Percentiles rank a stretch among this genome's conserved stretches.
These are phyloP conservation scores for Cladosporium sp. DNA, from an alignment of 2,329 filamentous ascomycete species.

Conservation along the genomic window DNA sequence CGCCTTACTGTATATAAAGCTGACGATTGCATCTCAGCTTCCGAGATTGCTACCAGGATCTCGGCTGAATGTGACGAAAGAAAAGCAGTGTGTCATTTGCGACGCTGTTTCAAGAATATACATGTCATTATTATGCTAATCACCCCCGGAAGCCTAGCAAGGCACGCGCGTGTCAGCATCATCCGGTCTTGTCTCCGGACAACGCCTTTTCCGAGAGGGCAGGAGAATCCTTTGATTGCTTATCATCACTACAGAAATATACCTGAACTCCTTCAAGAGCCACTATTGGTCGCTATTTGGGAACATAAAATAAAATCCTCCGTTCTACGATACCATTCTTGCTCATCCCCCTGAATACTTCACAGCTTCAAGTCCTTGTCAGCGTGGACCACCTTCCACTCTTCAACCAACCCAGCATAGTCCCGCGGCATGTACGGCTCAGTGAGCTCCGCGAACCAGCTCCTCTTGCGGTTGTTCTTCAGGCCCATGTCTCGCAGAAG, in stretches of 20 bases:
- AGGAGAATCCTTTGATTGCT: background rate
- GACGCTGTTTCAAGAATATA: background rate
- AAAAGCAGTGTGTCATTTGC: background rate
- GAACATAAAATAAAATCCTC: too few species aligned
- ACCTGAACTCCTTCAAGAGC: background rate
- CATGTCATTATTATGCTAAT: background rate
- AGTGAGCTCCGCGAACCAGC: conserved; percentile 53
- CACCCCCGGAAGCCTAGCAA: background rate
- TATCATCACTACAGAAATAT: background rate
- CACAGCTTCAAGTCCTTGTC: background rate
- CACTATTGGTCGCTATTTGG: background rate
- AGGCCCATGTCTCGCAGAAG: conserved; percentile 67
- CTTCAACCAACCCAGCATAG: conserved; percentile 55
- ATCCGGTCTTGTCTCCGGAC: background rate
- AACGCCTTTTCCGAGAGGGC: background rate
- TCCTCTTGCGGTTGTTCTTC: conserved; percentile 54
- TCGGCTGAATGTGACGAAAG: background rate
- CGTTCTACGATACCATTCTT: background rate
- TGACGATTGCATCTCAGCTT: background rate
- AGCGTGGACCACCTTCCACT: conserved; percentile 45
- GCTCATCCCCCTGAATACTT: background rate
- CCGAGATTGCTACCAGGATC: background rate
- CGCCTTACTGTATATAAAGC: background rate
- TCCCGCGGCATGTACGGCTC: conserved; percentile 61
- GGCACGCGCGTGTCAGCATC: background rate